Percentiles rank a stretch among this genome's conserved stretches.
Conservation (phyloP, 257 asterid species). For the Solanum commersonii region DNA sequence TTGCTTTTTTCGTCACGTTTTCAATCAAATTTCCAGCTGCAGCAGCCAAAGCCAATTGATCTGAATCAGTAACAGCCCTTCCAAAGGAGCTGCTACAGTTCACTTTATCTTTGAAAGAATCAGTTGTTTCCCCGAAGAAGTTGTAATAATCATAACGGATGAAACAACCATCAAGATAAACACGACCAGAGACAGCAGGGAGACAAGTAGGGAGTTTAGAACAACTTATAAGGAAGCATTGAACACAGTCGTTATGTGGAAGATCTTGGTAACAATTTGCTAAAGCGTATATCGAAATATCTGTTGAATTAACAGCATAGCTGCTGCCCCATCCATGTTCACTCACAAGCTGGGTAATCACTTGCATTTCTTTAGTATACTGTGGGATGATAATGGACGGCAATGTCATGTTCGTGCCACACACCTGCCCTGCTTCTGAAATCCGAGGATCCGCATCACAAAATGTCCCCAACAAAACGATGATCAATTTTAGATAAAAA, state of each 20-base stretch:
- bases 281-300: constrained; percentile 29
- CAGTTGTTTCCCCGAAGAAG: constrained; percentile 42
- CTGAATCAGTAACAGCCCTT: not conserved
- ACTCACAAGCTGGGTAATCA: constrained; percentile 38
- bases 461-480: not conserved
- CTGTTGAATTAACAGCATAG: constrained; percentile 11
- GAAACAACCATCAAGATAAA: constrained; percentile 78
- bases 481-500: not conserved
- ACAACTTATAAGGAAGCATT: constrained; percentile 61
- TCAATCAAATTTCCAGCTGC: constrained; percentile 31
- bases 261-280: constrained; percentile 62
- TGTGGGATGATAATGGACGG: constrained; percentile 34
- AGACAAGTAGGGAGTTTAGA: constrained; percentile 67
- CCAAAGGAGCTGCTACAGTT: constrained; percentile 39
- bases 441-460: constrained; percentile 45
- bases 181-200: constrained; percentile 41
- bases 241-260: constrained; percentile 55
- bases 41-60: constrained; percentile 9
- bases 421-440: constrained; percentile 46
- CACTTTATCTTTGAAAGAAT: constrained; percentile 23
- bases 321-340: constrained; percentile 28
- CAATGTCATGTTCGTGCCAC: constrained; percentile 29
- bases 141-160: constrained; percentile 55
- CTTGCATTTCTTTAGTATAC: constrained; percentile 49
- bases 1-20: constrained; percentile 37